Base-by-base conservation (phyloP, 768 basidiomycete species). In the Tylopilus sp. region DNA sequence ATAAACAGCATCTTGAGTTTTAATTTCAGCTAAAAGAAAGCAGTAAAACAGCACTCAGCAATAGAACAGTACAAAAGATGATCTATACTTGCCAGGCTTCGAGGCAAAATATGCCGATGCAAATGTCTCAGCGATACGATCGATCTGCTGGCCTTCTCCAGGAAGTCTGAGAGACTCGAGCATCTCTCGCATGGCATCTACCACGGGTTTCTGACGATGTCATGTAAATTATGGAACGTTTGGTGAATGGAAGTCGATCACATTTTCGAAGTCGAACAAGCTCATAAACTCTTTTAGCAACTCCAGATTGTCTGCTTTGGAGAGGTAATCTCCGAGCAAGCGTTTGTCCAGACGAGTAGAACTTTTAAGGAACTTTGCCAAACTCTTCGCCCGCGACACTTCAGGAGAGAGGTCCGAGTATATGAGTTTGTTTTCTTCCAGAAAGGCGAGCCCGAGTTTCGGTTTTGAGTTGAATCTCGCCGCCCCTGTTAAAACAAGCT, bases 171-270 rank as follows among this genome's bases (percentile, higher is more conserved):
- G 98, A 7, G 85, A 78, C 66, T 98, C 97, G 11, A 99, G 77
- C 52, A 98, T 73, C 65, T 98, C 94, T 22, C 97, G 84, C 87
- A 99, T 86, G 2, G 94, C 96, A 55, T 99, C 97, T 16, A 92
- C 94, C 55, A 97, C 81, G 16, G 87, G 83, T 88, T 96, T 96
- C 94, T 98, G 60, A 45, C 14, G 26, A 44, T 19, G 46, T 12
- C 9, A 17, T 3, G 9, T 58, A 19, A 68, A 51, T 38, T 13
- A 42, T 9, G 19, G 21, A 24, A 36, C n/a, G 19, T 31, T 4
- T 8, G 19, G 19, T 5, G 42, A 46, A 48, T 1, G 49, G 25
- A 43, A 50, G n/a, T 13, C 5, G 74, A 84, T 63, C 60, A 95
- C 96, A 57, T 86, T 79, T 63, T 85, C 82, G 71, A 98, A 98